Percentiles rank a stretch among this genome's conserved stretches.
These are phyloP conservation scores for Boechera divaricarpa DNA, from an alignment of 345 rosid species.

Conservation along the genomic window DNA sequence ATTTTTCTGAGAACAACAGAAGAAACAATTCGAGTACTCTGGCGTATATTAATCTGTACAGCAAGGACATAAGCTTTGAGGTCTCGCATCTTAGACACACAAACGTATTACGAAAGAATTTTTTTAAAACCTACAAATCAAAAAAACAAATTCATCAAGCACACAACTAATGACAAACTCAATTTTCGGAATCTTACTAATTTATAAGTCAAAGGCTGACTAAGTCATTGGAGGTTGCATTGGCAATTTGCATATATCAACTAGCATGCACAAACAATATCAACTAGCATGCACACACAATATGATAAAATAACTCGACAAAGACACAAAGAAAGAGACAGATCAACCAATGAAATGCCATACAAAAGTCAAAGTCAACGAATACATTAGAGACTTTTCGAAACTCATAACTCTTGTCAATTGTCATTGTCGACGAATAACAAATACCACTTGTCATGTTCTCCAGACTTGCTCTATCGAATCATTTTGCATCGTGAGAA, in stretches of 20 bases:
- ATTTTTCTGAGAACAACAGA: no score
- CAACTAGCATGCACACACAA: neutral
- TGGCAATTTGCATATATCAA: constrained; percentile 7
- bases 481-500: constrained; percentile 23
- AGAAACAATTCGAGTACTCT: no score
- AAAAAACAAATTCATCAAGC: neutral
- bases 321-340: neutral
- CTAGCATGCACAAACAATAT: constrained; percentile 7
- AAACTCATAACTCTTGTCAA: neutral
- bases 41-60: no score
- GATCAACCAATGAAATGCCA: neutral
- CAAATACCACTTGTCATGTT: neutral
- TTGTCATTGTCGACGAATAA: neutral
- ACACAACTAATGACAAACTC: neutral
- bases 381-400: neutral
- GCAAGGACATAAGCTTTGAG: no score
- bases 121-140: no score
- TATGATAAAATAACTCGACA: neutral
- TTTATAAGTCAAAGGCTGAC: neutral
- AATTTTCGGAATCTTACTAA: neutral
- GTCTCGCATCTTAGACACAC: no score
- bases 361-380: constrained; percentile 37
- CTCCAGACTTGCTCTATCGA: constrained; percentile 1
- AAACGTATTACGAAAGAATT: no score
- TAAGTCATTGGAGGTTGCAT: constrained; percentile 20